Conservation (phyloP, 768 basidiomycete species). For the Pleurotus citrinopileatus region DNA sequence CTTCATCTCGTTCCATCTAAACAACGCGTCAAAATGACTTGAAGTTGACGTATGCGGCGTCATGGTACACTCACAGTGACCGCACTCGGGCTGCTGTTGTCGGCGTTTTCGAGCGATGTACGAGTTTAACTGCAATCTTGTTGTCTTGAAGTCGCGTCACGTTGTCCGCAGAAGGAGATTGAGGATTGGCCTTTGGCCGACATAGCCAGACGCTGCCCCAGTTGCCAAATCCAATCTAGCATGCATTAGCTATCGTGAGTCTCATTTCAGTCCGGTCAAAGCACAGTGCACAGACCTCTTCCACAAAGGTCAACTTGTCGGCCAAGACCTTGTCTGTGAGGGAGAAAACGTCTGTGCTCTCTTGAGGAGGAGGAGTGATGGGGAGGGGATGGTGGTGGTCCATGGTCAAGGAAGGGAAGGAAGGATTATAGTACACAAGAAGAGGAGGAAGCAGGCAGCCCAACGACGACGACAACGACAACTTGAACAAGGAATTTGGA, state of each 20-base stretch:
- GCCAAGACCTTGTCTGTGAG: slow-evolving; percentile 72
- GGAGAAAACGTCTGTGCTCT: slow-evolving; percentile 64
- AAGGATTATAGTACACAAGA: slow-evolving; percentile 60
- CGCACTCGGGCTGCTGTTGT: slow-evolving; percentile 88
- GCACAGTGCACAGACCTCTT: slow-evolving; percentile 51
- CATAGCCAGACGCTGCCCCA: slow-evolving; percentile 93
- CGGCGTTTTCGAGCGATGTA: slow-evolving; percentile 80
- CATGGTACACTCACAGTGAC: slow-evolving; percentile 64
- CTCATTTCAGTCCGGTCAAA: slow-evolving; percentile 6
- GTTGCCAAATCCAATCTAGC: slow-evolving; percentile 89
- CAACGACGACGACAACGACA: not conserved
- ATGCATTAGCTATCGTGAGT: slow-evolving; percentile 11
- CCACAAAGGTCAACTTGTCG: slow-evolving; percentile 68
- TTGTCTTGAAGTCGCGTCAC: slow-evolving; percentile 37
- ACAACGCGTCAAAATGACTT: not conserved
- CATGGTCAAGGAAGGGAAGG: slow-evolving; percentile 46
- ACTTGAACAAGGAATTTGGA: slow-evolving; percentile 1
- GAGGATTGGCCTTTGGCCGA: slow-evolving; percentile 48
- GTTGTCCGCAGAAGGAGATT: slow-evolving; percentile 29
- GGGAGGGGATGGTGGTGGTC: slow-evolving; percentile 22
- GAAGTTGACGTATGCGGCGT: slow-evolving; percentile 7
- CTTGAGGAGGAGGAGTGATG: slow-evolving; percentile 29
- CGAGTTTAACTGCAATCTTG: slow-evolving; percentile 90
- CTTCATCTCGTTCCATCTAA: slow-evolving; percentile 98
- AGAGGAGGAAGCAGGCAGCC: slow-evolving; percentile 17